Evolutionary conservation across 1,139 yeast genomes (phyloP).

Genomic region (Wickerhamomyces sp.): DNA sequence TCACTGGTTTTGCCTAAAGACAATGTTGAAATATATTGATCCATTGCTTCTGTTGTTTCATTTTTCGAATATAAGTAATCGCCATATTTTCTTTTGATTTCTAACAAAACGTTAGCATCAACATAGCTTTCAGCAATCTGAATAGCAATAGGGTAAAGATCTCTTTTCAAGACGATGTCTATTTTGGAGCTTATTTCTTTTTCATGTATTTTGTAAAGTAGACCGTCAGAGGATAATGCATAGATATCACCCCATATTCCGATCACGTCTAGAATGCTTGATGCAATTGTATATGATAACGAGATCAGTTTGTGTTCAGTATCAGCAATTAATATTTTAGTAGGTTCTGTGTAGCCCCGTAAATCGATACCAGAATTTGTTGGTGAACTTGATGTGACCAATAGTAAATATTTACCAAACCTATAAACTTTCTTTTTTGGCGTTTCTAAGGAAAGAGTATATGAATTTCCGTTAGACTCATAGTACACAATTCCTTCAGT

Average conservation of each 20-base stretch:
- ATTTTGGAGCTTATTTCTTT: slow-evolving; percentile 63
- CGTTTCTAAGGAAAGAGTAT: slow-evolving; percentile 53
- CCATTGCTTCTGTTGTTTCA: slow-evolving; percentile 64
- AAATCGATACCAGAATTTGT: slow-evolving; percentile 23
- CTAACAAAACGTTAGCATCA: slow-evolving; percentile 33
- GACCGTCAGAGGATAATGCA: slow-evolving; percentile 71
- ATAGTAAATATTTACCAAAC: slow-evolving; percentile 35
- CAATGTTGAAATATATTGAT: slow-evolving; percentile 57
- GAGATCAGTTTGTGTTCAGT: slow-evolving; percentile 65
- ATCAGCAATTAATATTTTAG: slow-evolving; percentile 65
- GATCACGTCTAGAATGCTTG: slow-evolving; percentile 54
- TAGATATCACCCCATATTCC: slow-evolving; percentile 52
- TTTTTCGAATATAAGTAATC: slow-evolving; percentile 65
- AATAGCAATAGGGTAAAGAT: slow-evolving; percentile 70
- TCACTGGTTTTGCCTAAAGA: slow-evolving; percentile 62
- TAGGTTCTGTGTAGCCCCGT: slow-evolving; percentile 28
- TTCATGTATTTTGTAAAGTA: slow-evolving; percentile 64
- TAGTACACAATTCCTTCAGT: slow-evolving; percentile 31
- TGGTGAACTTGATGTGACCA: slow-evolving; percentile 27
- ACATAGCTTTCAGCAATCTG: slow-evolving; percentile 52
- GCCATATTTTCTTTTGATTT: slow-evolving; percentile 65
- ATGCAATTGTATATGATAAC: slow-evolving; percentile 63
- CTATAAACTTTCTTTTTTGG: slow-evolving; percentile 50
- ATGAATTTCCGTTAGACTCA: slow-evolving; percentile 46
- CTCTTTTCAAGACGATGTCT: slow-evolving; percentile 65